Evolutionary conservation across 1,139 yeast genomes (phyloP).

Genomic region (Pichia sp.): DNA sequence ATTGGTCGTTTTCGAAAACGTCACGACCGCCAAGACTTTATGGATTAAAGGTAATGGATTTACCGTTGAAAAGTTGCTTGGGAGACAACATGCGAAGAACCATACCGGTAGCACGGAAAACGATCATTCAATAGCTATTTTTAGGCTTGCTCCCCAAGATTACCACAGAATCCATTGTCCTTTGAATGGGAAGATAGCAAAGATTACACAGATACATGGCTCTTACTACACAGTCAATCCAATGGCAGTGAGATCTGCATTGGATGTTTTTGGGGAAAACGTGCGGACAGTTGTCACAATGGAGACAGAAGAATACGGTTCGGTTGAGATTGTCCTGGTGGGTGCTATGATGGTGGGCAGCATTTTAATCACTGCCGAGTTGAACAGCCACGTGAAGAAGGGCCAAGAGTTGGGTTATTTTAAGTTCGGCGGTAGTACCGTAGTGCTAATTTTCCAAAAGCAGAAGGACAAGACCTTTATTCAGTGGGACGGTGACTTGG

Average conservation of each 20-base stretch:
- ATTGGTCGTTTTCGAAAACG: slow-evolving; percentile 62
- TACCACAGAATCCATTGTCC: slow-evolving; percentile 93
- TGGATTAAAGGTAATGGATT: slow-evolving; percentile 92
- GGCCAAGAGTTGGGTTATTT: slow-evolving; percentile 91
- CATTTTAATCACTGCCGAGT: slow-evolving; percentile 64
- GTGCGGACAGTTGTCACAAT: slow-evolving; percentile 75
- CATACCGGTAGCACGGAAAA: slow-evolving; percentile 26
- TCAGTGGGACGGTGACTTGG: slow-evolving; percentile 68
- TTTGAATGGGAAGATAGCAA: slow-evolving; percentile 66
- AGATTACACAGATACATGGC: slow-evolving; percentile 69
- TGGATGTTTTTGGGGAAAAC: slow-evolving; percentile 93
- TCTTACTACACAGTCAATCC: slow-evolving; percentile 96
- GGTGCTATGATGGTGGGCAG: slow-evolving; percentile 99
- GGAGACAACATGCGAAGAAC: slow-evolving; percentile 34
- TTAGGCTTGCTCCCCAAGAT: slow-evolving; percentile 94
- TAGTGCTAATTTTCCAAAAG: slow-evolving; percentile 53
- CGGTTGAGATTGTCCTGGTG: slow-evolving; percentile 71
- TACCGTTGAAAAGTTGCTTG: slow-evolving; percentile 57
- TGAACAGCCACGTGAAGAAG: slow-evolving; percentile 54
- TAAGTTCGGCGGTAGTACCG: slow-evolving; percentile 93
- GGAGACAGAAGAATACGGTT: slow-evolving; percentile 68
- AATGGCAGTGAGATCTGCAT: slow-evolving; percentile 84
- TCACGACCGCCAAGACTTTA: slow-evolving; percentile 62
- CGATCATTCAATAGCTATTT: slow-evolving; percentile 65
- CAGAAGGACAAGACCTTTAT: slow-evolving; percentile 26